Percentiles rank a stretch among this genome's conserved stretches.
These are phyloP conservation scores for Pleurotus cornucopiae DNA, from an alignment of 768 basidiomycete species.

Conservation along the genomic window DNA sequence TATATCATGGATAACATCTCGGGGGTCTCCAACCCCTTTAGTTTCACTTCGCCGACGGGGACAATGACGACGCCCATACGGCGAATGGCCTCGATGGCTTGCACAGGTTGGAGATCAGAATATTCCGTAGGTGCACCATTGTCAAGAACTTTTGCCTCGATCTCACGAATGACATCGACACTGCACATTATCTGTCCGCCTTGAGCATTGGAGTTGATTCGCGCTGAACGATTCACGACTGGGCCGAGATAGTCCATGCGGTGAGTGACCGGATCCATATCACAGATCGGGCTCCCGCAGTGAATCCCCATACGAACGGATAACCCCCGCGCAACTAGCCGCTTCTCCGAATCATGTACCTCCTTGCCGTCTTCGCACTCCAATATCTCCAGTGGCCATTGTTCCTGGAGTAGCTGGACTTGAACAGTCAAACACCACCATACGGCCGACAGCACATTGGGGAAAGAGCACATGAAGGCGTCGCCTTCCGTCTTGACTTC, in stretches of 20 bases:
- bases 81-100: conserved; percentile 72
- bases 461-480: conserved; percentile 98
- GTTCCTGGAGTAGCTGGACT: conserved; percentile 68
- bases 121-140: conserved; percentile 55
- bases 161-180: conserved; percentile 81
- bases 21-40: conserved; percentile 92
- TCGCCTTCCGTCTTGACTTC: conserved; percentile 99
- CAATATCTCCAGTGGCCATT: conserved; percentile 92
- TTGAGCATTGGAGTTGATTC: conserved; percentile 76
- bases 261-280: conserved; percentile 83
- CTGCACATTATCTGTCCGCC: conserved; percentile 96
- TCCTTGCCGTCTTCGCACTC: conserved; percentile 90
- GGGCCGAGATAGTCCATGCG: conserved; percentile 99
- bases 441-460: conserved; percentile 77
- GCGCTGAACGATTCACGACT: conserved; percentile 90
- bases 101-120: conserved; percentile 49
- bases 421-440: conserved; percentile 92
- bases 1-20: conserved; percentile 86
- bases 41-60: conserved; percentile 83
- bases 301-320: conserved; percentile 98
- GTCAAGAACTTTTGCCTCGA: conserved; percentile 57
- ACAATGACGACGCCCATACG: conserved; percentile 66
- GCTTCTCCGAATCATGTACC: conserved; percentile 61
- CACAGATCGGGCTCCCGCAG: conserved; percentile 85
- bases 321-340: conserved; percentile 77